These are phyloP conservation scores for Helianthus annuus DNA, from an alignment of 129 eudicot genomes.

Conservation along the genomic window DNA sequence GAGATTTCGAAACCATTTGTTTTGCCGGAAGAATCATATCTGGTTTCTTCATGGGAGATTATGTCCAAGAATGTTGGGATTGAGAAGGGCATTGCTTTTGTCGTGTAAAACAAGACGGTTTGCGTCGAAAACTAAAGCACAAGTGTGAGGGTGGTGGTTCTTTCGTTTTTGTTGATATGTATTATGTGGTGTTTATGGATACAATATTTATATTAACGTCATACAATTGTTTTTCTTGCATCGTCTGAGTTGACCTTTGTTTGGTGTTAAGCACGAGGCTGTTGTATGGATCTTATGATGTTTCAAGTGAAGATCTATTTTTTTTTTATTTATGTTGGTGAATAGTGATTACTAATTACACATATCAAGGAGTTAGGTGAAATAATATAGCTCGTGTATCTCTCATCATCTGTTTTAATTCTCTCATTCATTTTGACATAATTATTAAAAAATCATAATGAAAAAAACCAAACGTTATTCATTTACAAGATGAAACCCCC, in stretches of 20 bases:
- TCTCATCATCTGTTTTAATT: no score
- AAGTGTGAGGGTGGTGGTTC: constrained; percentile 14
- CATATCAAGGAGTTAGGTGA: no score
- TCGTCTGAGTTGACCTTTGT: not conserved
- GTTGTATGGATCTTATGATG: not conserved
- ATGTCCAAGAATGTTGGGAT: constrained; percentile 41
- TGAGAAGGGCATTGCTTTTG: constrained; percentile 63
- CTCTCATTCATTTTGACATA: no score
- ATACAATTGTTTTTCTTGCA: not conserved
- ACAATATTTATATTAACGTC: not conserved
- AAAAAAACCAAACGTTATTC: no score
- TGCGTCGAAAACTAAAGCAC: not conserved
- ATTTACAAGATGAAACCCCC: no score
- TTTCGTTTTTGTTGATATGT: constrained; percentile 18
- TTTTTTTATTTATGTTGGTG: no score
- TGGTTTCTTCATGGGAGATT: constrained; percentile 80
- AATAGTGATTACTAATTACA: no score
- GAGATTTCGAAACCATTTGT: constrained; percentile 88
- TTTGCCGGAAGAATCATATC: constrained; percentile 62
- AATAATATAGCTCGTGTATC: no score
- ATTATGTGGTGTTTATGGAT: constrained; percentile 9
- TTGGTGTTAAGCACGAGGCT: not conserved
- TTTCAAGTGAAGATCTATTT: no score
- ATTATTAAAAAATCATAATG: no score
- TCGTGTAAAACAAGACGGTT: constrained; percentile 29